Evolutionary conservation across 805 yeast genomes (phyloP).

Genomic region (Vanderwaltozyma verrucispora): DNA sequence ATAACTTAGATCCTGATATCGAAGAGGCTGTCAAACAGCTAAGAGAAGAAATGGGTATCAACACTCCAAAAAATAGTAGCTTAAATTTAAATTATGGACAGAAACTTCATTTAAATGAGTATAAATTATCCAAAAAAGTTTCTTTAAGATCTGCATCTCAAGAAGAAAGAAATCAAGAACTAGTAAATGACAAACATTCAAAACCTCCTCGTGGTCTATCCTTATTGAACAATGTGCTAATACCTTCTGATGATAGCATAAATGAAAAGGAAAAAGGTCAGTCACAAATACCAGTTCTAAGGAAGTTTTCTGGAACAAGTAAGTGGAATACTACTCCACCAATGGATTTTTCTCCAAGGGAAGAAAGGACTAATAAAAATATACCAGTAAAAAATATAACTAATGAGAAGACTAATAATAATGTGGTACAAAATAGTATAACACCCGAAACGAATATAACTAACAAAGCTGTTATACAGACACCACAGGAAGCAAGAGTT

Average conservation of each 20-base stretch:
- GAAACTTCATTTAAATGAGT: conserved; percentile 7
- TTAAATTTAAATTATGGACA: neutral
- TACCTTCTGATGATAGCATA: conserved; percentile 2
- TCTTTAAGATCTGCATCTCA: conserved; percentile 3
- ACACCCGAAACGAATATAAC: no score
- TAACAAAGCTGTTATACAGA: neutral
- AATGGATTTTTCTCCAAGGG: neutral
- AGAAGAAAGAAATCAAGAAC: no score
- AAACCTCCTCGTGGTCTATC: conserved; percentile 10
- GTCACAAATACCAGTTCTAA: conserved; percentile 1
- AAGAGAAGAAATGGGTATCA: conserved; percentile 10
- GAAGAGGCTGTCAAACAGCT: conserved; percentile 20
- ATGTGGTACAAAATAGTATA: no score
- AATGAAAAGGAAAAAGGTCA: neutral
- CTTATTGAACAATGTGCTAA: conserved; percentile 10
- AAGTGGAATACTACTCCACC: conserved; percentile 4
- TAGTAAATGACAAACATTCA: neutral
- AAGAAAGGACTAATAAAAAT: neutral
- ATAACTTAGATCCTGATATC: conserved; percentile 13
- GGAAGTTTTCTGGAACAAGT: conserved; percentile 1
- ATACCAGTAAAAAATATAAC: no score
- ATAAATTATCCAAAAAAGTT: conserved; percentile 5
- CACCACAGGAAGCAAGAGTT: neutral
- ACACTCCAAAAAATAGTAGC: neutral
- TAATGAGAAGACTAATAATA: neutral